These are phyloP conservation scores for Beta corolliflora DNA, from an alignment of 179 eudicot species.

Conservation along the genomic window DNA sequence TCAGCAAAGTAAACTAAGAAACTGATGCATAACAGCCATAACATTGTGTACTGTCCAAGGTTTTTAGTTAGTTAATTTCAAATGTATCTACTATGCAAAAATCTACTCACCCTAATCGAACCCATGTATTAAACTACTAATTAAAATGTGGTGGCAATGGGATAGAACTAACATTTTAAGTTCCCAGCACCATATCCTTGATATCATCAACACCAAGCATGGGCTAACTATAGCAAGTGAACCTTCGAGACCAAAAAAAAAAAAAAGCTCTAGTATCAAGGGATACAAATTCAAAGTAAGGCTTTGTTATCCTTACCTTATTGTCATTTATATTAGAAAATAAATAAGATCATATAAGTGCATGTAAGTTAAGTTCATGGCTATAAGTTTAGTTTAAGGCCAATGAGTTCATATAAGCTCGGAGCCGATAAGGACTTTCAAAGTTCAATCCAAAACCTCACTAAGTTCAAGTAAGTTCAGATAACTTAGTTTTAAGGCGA, in stretches of 20 bases:
- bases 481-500: too few species aligned
- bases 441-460: too few species aligned
- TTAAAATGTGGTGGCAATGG: not conserved
- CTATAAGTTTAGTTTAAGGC: too few species aligned
- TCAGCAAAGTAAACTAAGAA: not conserved
- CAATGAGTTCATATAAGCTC: too few species aligned
- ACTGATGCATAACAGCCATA: not conserved
- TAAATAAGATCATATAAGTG: too few species aligned
- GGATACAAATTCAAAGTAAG: not conserved
- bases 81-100: not conserved
- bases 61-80: not conserved
- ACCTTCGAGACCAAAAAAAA: not conserved
- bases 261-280: not conserved
- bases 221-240: not conserved
- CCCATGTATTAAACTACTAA: not conserved
- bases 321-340: too few species aligned
- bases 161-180: not conserved
- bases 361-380: too few species aligned
- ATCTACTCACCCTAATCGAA: not conserved
- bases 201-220: not conserved
- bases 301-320: too few species aligned
- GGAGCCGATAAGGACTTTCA: too few species aligned
- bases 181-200: not conserved
- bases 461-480: too few species aligned
- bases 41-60: not conserved